Base-by-base conservation (phyloP, 352 stramenopile species). In the Sclerospora graminicola region DNA sequence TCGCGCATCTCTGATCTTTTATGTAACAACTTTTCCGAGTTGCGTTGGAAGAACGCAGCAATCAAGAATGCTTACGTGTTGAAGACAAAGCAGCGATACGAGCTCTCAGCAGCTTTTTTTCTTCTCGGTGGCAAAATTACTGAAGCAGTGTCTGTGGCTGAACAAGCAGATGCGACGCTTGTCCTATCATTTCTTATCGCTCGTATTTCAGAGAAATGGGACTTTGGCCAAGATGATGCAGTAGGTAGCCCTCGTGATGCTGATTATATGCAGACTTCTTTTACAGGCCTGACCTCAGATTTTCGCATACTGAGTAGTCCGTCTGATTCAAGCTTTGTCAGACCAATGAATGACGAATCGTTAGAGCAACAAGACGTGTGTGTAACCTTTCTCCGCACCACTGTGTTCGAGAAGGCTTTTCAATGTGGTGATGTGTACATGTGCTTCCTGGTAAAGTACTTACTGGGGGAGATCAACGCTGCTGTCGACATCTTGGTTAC, bases 61-160 rank as follows among this genome's bases (percentile, higher is more conserved):
- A 77, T 93, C n/a, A 95, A 95, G 54, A 95, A 95, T 35, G 84
- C 84, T 0, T 94, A 87, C 45, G 81, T 90, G 24, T 50, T 95
- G 13, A 91, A 94, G 45, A 70, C 71, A 11, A 93, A 95, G 48
- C 75, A 86, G 15, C 77, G 79, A 10, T 91, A 84, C 31, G 64
- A 73, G 36, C 54, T 94, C 8, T 86, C 80, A 0, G 80, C 82
- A 1, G 68, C 82, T 0, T 94, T 94, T 34, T 94, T 94, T 40
- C 23, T 94, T 15, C 64, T 94, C 2, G 80, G 77, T 10, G 65
- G 73, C 10, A 89, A 89, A 41, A 47, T 86, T 15, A 73, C 79
- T 29, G 79, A 93, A 50, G 82, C 82, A 1, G 63, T 87, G 27
- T 67, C 76, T 5, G 77, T 93, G 7, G 67, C 74, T 8, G 73